Evolutionary conservation across 306 rosid genomes (phyloP).

Genomic region (Sophora flavescens): DNA sequence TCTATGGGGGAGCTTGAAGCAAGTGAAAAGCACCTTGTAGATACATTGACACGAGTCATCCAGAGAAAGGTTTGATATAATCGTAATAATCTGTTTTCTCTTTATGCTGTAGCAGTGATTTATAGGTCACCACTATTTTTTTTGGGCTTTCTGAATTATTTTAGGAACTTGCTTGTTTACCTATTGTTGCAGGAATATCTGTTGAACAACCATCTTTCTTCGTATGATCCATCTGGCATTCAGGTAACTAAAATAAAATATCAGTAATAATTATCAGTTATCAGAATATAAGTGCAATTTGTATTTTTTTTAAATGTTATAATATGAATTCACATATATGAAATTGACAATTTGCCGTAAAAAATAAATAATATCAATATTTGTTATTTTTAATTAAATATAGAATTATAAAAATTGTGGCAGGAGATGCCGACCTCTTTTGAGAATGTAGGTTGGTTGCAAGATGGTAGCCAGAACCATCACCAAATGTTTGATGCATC

Average conservation of each 20-base stretch:
- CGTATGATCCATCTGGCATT: constrained; percentile 66
- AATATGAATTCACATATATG: not conserved
- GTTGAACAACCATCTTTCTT: constrained; percentile 61
- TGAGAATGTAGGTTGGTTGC: constrained; percentile 71
- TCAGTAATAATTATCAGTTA: no score
- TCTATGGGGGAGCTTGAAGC: constrained; percentile 73
- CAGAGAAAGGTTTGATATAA: constrained; percentile 74
- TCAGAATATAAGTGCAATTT: no score
- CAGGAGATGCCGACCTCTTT: constrained; percentile 61
- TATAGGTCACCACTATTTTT: not conserved
- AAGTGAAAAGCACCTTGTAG: constrained; percentile 66
- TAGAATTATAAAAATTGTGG: not conserved
- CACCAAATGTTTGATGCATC: constrained; percentile 61
- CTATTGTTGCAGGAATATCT: constrained; percentile 57
- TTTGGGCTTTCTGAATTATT: not conserved
- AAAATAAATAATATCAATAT: no score
- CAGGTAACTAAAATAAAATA: constrained; percentile 49
- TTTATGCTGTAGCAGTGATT: not conserved
- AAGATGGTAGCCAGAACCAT: constrained; percentile 58
- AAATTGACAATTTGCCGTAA: no score
- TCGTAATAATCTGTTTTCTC: not conserved
- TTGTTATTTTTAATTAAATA: no score
- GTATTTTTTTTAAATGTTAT: not conserved
- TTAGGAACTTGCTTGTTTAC: not conserved
- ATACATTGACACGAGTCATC: constrained; percentile 70